A percentile compares a stretch with the other conserved stretches of the same genome.
Evolutionary conservation across 176 grass and related monocot genomes (phyloP).

Genomic region (Panicum miliaceum): DNA sequence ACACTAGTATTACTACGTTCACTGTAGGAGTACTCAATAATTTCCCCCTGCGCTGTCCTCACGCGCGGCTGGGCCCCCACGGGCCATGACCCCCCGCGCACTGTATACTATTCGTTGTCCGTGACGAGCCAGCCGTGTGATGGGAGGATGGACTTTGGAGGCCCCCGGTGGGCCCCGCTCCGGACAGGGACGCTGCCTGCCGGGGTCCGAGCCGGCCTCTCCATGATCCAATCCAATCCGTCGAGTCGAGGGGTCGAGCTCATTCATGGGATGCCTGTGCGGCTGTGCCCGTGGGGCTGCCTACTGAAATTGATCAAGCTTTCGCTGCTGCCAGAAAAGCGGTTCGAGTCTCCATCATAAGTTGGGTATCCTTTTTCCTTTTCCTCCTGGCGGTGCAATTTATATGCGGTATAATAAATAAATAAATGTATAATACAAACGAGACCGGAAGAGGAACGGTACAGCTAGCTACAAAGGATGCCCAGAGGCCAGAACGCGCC

Average conservation of each 20-base stretch:
- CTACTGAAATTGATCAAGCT: background rate
- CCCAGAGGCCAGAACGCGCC: too few species aligned
- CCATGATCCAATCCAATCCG: background rate
- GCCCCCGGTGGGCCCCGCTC: background rate
- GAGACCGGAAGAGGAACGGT: too few species aligned
- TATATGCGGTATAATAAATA: too few species aligned
- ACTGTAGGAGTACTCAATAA: conserved; percentile 13
- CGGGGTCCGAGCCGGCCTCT: background rate
- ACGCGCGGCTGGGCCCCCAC: background rate
- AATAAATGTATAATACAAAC: too few species aligned
- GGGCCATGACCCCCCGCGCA: background rate
- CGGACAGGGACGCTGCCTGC: background rate
- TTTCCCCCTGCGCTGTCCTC: background rate
- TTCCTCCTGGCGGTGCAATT: too few species aligned
- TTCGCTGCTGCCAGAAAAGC: background rate
- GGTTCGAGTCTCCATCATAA: background rate
- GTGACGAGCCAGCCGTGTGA: conserved; percentile 9
- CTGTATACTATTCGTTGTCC: conserved; percentile 6
- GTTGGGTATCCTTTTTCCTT: too few species aligned
- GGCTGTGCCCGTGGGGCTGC: background rate
- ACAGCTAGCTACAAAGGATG: too few species aligned
- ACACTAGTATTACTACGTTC: background rate
- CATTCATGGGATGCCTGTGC: background rate
- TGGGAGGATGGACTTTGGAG: conserved; percentile 35
- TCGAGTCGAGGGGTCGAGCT: background rate